Evolutionary conservation across 305 asterid genomes (phyloP).

Genomic region (Stenogyne calaminthoides): DNA sequence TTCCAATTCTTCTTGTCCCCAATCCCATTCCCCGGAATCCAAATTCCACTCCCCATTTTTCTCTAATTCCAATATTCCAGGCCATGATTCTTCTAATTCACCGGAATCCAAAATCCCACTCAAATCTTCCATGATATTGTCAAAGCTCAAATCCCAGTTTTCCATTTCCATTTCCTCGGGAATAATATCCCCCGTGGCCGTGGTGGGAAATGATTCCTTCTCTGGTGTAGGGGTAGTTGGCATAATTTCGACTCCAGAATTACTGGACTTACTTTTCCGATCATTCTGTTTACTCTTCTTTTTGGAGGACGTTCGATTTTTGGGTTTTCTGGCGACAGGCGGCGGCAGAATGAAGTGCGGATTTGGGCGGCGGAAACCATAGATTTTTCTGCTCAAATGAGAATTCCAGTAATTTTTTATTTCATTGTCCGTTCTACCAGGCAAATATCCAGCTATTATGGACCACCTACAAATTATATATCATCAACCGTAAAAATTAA

Average conservation of each 20-base stretch:
- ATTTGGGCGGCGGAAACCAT: slow-evolving; percentile 39
- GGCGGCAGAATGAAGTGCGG: slow-evolving; percentile 34
- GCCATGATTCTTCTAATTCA: too few relatives aligned
- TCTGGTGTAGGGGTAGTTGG: slow-evolving; percentile 36
- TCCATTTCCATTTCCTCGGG: neutral
- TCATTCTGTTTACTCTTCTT: slow-evolving; percentile 33
- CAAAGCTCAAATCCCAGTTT: slow-evolving; percentile 11
- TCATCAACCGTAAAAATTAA: neutral
- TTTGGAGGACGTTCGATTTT: slow-evolving; percentile 9
- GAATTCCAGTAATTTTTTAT: too few relatives aligned
- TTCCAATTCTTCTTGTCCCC: too few relatives aligned
- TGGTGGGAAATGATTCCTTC: slow-evolving; percentile 16
- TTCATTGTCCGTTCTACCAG: too few relatives aligned
- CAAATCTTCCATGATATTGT: slow-evolving; percentile 36
- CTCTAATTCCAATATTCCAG: too few relatives aligned
- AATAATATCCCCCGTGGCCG: neutral
- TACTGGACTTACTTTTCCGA: neutral
- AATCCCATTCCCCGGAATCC: too few relatives aligned
- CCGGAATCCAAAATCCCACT: too few relatives aligned
- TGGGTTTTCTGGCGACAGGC: slow-evolving; percentile 15
- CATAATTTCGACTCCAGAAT: too few relatives aligned
- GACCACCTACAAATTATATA: slow-evolving; percentile 62
- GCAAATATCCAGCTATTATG: slow-evolving; percentile 63
- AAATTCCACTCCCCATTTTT: too few relatives aligned
- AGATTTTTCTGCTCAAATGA: slow-evolving; percentile 61